phyloP scores from a whole-genome alignment of 2,329 filamentous ascomycete genomes.

The Penicillium sp. region DNA sequence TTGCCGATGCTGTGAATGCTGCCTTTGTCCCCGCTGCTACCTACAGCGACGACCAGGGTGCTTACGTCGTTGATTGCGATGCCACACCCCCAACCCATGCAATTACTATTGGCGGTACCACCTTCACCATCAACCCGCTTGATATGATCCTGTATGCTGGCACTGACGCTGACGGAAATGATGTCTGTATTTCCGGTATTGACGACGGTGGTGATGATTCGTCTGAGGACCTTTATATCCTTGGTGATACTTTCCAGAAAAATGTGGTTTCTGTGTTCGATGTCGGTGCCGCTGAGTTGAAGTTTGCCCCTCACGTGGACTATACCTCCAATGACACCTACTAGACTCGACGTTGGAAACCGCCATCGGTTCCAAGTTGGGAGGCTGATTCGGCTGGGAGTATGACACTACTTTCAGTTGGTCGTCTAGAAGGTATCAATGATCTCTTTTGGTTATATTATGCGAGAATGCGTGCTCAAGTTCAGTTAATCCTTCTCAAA shows the following conservation, averaged over 20 bases:
- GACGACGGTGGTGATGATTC: slow-evolving; percentile 10
- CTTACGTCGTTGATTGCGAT: slow-evolving; percentile 45
- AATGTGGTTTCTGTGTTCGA: slow-evolving; percentile 53
- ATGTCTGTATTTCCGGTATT: slow-evolving; percentile 18
- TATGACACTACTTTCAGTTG: too few species aligned
- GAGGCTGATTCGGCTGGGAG: background rate
- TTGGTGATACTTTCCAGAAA: slow-evolving; percentile 49
- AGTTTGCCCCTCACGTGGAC: slow-evolving; percentile 15
- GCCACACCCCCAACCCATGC: slow-evolving; percentile 43
- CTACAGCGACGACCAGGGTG: slow-evolving; percentile 30
- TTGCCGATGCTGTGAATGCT: slow-evolving; percentile 39
- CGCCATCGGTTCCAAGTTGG: background rate
- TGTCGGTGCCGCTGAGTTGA: slow-evolving; percentile 47
- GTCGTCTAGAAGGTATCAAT: background rate
- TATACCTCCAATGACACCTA: slow-evolving; percentile 17
- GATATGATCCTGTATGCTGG: slow-evolving; percentile 31
- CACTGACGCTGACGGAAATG: slow-evolving; percentile 12
- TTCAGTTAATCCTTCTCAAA: background rate
- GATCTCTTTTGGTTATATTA: background rate
- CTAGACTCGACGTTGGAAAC: background rate
- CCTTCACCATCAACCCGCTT: slow-evolving; percentile 28
- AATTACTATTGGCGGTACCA: slow-evolving; percentile 39
- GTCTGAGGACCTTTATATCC: slow-evolving; percentile 18
- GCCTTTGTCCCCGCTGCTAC: slow-evolving; percentile 43
- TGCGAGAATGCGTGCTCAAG: background rate